Base-by-base conservation (phyloP, 495 filamentous ascomycete species). In the Hypoxylon crocopeplum region DNA sequence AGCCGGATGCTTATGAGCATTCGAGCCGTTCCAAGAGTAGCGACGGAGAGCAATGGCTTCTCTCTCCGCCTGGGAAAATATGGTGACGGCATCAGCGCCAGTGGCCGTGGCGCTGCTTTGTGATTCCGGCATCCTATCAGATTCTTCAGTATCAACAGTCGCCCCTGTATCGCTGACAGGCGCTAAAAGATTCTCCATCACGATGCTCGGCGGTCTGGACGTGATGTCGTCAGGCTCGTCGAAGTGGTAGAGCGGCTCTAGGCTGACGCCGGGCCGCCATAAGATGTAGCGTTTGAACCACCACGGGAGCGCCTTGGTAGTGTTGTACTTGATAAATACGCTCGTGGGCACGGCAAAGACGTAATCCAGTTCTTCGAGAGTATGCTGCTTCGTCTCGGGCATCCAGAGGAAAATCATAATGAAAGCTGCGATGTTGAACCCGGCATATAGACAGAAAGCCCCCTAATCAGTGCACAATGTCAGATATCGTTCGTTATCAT, bases 381-480 rank as follows among this genome's bases (percentile, higher is more conserved):
- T 90, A 24, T 83, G 80, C 67, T 90, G 88, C 71, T 92, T 92
- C 0, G 89, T 92, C 72, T 92, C 89, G 7, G 87, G 88, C 5
- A 93, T 79, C 73, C 81, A 90, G 44, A 91, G 75, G 70, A 91
- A 88, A 58, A 92, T 88, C 75, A 89, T 79, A 21, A 85, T 59
- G 15, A 91, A 77, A 7, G 87, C 90, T 21, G 84, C 73, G 11
- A 90, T 68, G 61, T 92, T 92, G 51, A 90, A 78, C 8, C 72
- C 85, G 30, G 86, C 88, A 59, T 87, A 88, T 64, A 86, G 84
- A 34, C 75, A 75, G 34, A 88, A 83, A 8, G 67, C 67, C 20
- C 75, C 77, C 63, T 69, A 5, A 7, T 42, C 7, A 38, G 32
- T 13, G 7, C 12, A 34, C 7, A 3, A 38, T 37, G 22, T 56